These are phyloP conservation scores for Aspergillus sp. DNA, from an alignment of 2,329 filamentous ascomycete genomes.

Conservation along the genomic window DNA sequence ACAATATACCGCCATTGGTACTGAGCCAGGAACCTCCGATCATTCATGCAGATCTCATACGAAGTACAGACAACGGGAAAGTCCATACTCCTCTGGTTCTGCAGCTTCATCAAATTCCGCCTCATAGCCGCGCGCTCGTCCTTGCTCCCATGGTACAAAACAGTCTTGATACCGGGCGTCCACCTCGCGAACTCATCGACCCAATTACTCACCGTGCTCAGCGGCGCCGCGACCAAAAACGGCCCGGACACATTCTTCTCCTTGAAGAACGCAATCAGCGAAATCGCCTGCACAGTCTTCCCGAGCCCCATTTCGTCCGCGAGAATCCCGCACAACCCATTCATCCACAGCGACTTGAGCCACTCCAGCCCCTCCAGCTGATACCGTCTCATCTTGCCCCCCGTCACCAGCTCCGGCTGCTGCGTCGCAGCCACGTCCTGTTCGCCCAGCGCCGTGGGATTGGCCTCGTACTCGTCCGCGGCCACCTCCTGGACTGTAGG, in stretches of 20 bases:
- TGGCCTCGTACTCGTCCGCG: conserved; percentile 48
- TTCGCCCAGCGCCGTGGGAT: conserved; percentile 52
- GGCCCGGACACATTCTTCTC: conserved; percentile 83
- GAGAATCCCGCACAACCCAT: conserved; percentile 82
- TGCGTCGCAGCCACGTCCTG: conserved; percentile 68
- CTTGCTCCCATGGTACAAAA: conserved; percentile 83
- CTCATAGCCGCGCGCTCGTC: conserved; percentile 69
- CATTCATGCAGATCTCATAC: conserved; percentile 92
- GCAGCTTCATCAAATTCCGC: conserved; percentile 55
- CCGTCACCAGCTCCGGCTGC: conserved; percentile 75
- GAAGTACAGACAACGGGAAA: conserved; percentile 92
- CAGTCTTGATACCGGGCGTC: conserved; percentile 78
- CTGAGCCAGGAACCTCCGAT: conserved; percentile 67
- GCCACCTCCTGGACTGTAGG: conserved; percentile 49
- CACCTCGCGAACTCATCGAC: conserved; percentile 86
- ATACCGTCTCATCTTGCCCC: conserved; percentile 86
- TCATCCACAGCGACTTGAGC: conserved; percentile 75
- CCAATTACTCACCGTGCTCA: conserved; percentile 94
- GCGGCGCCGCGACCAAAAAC: conserved; percentile 78
- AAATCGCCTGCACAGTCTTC: conserved; percentile 87
- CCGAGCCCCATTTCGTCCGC: conserved; percentile 93
- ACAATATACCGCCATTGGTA: conserved; percentile 98
- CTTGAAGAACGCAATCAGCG: conserved; percentile 74
- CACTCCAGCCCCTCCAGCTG: conserved; percentile 91
- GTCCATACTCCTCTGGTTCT: conserved; percentile 56